A percentile compares a stretch with the other conserved stretches of the same genome.
Conservation (phyloP, 2,329 filamentous ascomycete species). For the Ophiostoma ips region DNA sequence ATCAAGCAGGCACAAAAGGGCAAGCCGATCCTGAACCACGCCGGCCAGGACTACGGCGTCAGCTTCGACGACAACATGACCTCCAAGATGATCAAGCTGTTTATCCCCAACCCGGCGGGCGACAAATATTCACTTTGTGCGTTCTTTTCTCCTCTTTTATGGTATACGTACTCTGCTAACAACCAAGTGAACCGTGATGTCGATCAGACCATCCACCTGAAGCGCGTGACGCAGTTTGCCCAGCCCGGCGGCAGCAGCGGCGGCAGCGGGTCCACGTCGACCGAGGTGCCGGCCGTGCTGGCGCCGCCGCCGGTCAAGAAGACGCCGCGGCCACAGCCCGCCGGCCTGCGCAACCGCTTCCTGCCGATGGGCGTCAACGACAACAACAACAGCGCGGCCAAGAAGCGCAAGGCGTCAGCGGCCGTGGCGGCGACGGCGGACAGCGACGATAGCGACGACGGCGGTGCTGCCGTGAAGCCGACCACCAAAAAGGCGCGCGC, state of each 20-base stretch:
- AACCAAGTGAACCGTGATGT: conserved; percentile 31
- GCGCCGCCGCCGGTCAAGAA: conserved; percentile 34
- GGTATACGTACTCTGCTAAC: conserved; percentile 6
- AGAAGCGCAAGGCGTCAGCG: conserved; percentile 26
- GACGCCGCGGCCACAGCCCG: conserved; percentile 48
- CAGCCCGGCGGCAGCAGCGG: conserved; percentile 23
- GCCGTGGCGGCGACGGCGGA: not conserved
- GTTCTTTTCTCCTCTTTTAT: conserved; percentile 23
- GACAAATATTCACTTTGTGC: conserved; percentile 37
- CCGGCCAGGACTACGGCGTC: conserved; percentile 49
- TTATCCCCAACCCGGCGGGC: conserved; percentile 44
- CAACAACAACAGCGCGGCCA: conserved; percentile 12
- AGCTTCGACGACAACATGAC: conserved; percentile 36
- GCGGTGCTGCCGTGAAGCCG: not conserved
- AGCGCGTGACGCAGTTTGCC: conserved; percentile 45
- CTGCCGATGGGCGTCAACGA: conserved; percentile 46
- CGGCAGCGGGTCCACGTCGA: too few species aligned
- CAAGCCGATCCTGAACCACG: conserved; percentile 44
- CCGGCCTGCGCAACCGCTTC: conserved; percentile 52
- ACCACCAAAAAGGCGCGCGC: not conserved
- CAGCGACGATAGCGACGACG: conserved; percentile 1
- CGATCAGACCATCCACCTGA: conserved; percentile 49
- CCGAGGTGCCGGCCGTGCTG: not conserved
- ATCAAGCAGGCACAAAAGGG: conserved; percentile 39
- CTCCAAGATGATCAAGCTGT: conserved; percentile 39